phyloP scores from a whole-genome alignment of 345 rosid genomes.

The Brassica nigra region DNA sequence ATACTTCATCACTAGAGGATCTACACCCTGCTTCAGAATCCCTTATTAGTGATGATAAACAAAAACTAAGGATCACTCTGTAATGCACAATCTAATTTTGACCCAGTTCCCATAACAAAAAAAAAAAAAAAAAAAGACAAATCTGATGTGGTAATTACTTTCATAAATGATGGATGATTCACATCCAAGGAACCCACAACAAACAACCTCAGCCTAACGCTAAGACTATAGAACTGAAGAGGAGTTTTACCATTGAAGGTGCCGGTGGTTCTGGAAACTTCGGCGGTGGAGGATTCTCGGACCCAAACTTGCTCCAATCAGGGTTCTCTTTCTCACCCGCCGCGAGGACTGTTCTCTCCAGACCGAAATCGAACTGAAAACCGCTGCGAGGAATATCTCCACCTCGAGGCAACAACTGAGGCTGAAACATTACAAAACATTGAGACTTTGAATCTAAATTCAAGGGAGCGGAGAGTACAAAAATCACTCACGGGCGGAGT shows the following conservation, averaged over 20 bases:
- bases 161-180: not conserved
- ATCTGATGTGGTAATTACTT: too few species aligned
- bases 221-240: not conserved
- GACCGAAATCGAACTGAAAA: conserved; percentile 75
- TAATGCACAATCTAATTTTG: not conserved
- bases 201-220: not conserved
- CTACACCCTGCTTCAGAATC: conserved; percentile 56
- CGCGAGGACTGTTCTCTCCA: conserved; percentile 69
- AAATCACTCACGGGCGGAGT: conserved; percentile 67
- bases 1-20: conserved; percentile 70
- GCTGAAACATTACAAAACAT: conserved; percentile 50
- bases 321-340: conserved; percentile 74
- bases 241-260: conserved; percentile 48
- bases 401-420: conserved; percentile 55
- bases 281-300: conserved; percentile 57
- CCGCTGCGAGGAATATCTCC: conserved; percentile 77
- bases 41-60: not conserved
- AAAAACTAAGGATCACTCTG: not conserved
- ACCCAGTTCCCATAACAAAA: not conserved
- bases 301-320: conserved; percentile 69
- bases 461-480: too few species aligned
- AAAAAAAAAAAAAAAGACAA: not conserved
- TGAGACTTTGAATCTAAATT: not conserved
- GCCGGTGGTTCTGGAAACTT: conserved; percentile 50
- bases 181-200: not conserved